Evolutionary conservation across 345 rosid species (phyloP), one percentile per base, ranked within the genome.

Genomic region (Sisymbrium altissimum): DNA sequence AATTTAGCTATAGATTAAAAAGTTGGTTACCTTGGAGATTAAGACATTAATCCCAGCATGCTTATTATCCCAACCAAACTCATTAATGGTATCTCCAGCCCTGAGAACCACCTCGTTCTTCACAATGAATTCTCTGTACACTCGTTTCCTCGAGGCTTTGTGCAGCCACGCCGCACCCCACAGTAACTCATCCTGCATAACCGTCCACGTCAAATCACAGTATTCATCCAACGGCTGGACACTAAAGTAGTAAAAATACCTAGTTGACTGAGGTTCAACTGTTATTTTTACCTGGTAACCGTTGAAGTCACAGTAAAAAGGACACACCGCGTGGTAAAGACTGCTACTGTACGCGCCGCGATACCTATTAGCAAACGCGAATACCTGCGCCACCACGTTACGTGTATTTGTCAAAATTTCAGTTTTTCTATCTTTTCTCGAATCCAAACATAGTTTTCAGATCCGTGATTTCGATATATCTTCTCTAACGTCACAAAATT

Each of bases 91-190:
- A 45, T 95, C 93, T 8, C 92, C 92, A 19, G 99, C 97, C 68
- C 85, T 90, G 76, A 92, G 80, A 18, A 86, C 74, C 27, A 88
- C 85, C 78, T 94, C 99, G 81, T 95, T 95, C 78, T 84, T 83
- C 61, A 89, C 83, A 45, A 95, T 92, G 77, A 89, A 95, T 70
- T 85, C 86, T 80, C 96, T 82, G 73, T 90, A 91, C 29, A 70
- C 66, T 71, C 86, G 82, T 75, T 79, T 81, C 78, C 87, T 80
- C 6, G 99, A 92, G 30, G 99, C 99, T 78, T 84, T 95, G 79
- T 90, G 97, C 57, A 95, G 54, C 99, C 99, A 95, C 43, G 96
- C 94, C 9, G 99, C 97, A 15, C 84, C 97, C 99, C 99, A 95
- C 8, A 95, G 85, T 80, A 95, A 81, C 86, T 95, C 99, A 56